phyloP scores from a whole-genome alignment of 2,329 filamentous ascomycete species.

The Xylaria sp. region DNA sequence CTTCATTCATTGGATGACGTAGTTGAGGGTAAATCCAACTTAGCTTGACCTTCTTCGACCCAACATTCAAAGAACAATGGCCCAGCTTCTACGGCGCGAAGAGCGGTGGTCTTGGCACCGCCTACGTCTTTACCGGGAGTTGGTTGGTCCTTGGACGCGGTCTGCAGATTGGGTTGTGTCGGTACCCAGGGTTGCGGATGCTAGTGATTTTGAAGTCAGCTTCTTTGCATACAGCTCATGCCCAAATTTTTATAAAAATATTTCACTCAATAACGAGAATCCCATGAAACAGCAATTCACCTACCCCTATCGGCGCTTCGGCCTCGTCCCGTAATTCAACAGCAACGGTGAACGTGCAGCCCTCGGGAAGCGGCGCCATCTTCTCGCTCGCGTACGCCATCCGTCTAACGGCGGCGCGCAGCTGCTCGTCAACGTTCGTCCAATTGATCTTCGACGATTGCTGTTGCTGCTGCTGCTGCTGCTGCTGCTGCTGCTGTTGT shows the following conservation, averaged over 20 bases:
- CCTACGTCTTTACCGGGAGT: conserved; percentile 51
- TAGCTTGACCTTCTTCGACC: conserved; percentile 67
- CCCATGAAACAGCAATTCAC: conserved; percentile 43
- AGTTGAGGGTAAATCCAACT: conserved; percentile 47
- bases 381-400: conserved; percentile 70
- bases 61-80: conserved; percentile 74
- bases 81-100: conserved; percentile 66
- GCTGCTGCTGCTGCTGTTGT: no score
- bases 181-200: conserved; percentile 72
- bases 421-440: conserved; percentile 75
- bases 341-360: conserved; percentile 80
- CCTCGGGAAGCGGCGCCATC: conserved; percentile 67
- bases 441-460: conserved; percentile 55
- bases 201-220: conserved; percentile 48
- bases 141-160: conserved; percentile 49
- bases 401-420: conserved; percentile 73
- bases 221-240: no score
- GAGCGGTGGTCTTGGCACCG: conserved; percentile 58
- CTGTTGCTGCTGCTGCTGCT: conserved; percentile 4
- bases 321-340: conserved; percentile 75
- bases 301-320: conserved; percentile 67
- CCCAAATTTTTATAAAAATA: no score
- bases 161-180: conserved; percentile 61
- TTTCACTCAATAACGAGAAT: no score
- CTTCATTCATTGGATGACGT: conserved; percentile 28